A percentile compares a stretch with the other conserved stretches of the same genome.
These are phyloP conservation scores for Mucor racemosus DNA, from an alignment of 371 early-diverging fungal genomes.

Conservation along the genomic window DNA sequence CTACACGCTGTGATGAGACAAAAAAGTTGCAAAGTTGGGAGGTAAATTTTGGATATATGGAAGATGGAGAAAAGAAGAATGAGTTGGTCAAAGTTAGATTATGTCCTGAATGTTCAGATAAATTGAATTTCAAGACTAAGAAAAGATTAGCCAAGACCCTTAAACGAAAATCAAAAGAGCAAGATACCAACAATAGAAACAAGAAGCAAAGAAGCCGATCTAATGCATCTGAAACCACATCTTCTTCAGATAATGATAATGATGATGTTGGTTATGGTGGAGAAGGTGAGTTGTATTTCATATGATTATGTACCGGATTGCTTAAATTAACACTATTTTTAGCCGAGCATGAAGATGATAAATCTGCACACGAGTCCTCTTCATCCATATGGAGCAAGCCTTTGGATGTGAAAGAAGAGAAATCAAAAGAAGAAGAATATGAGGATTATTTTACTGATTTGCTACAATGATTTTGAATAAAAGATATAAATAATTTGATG, in stretches of 20 bases:
- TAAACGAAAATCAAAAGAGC: conserved; percentile 10
- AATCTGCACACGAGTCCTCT: neutral
- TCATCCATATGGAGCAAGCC: conserved; percentile 47
- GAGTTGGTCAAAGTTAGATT: conserved; percentile 84
- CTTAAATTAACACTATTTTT: neutral
- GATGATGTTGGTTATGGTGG: conserved; percentile 7
- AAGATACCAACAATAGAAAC: conserved; percentile 5
- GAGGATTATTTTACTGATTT: conserved; percentile 57
- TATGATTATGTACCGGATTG: neutral
- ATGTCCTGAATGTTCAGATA: conserved; percentile 69
- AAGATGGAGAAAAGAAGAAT: conserved; percentile 72
- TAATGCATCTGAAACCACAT: neutral
- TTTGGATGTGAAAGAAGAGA: conserved; percentile 40
- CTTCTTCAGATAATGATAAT: neutral
- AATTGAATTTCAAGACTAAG: conserved; percentile 45
- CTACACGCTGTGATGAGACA: conserved; percentile 56
- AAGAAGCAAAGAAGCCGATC: conserved; percentile 1
- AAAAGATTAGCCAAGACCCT: conserved; percentile 31
- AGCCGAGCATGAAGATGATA: neutral
- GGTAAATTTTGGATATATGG: conserved; percentile 83
- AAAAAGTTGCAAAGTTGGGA: conserved; percentile 77
- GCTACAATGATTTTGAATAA: conserved; percentile 29
- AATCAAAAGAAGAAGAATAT: conserved; percentile 50
- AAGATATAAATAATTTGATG: too few relatives aligned
- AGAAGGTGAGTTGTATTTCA: conserved; percentile 8